Evolutionary conservation across 1,284 basidiomycete genomes (phyloP), one percentile per base, ranked within the genome.

Genomic region (Fistulinella staudtii): DNA sequence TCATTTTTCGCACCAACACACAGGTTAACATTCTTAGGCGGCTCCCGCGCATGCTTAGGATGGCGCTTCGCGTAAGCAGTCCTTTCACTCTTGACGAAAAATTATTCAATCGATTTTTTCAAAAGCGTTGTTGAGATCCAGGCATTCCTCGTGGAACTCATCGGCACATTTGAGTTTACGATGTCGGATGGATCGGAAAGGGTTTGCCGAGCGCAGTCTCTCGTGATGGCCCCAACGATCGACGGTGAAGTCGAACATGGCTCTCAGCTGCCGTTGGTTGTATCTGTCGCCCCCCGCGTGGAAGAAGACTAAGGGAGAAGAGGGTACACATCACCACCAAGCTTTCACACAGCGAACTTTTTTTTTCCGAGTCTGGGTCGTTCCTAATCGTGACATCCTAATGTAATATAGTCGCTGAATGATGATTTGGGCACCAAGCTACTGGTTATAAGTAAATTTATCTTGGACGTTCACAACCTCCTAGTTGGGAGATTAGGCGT

Each of bases 161-260:
- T 79, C 33, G 58, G 67, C 38, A 66, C 69, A 42, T 79, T 79
- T 45, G 72, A 79, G 48, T 73, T 79, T 47, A 36, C 60, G 6
- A 54, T 67, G 42, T 71, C 66, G 14, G 64, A 65, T 13, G 63
- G 70, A 48, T 58, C 69, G 2, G 60, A 63, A 42, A 64, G 49
- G 41, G 61, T 76, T 34, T 49, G 68, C 31, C 67, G 71, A 17
- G 70, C 73, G 53, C 54, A 68, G 3, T 68, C 66, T n/a, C 40
- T 69, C 4, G 59, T 75, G 13, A 74, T 77, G 69, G 50, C 63
- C 11, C 76, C 76, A 5, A 71, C 69, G 8, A 60, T 79, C 13
- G 70, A 72, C 48, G 74, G 72, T 4, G 64, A 76, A 52, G 51
- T 64, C 23, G 64, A 70, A 37, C 68, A 67, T 29, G 74, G 74